Evolutionary conservation across 331 rosid genomes (phyloP).

Genomic region (Prunus yedoensis): DNA sequence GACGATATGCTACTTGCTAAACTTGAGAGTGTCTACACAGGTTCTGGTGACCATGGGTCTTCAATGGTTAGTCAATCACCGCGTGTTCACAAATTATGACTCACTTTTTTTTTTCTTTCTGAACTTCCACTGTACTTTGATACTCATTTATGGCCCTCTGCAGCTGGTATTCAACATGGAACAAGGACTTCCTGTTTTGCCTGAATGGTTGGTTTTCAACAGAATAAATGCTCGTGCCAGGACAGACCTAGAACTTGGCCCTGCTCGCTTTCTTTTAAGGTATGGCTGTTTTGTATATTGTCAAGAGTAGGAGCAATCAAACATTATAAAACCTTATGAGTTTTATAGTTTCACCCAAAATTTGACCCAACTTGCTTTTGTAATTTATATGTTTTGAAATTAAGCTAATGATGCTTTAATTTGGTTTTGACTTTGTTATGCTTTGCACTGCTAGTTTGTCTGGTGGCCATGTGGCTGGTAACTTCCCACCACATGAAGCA

Average conservation of each 20-base stretch:
- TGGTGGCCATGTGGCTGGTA: conserved; percentile 89
- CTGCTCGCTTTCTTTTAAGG: conserved; percentile 72
- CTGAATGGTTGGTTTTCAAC: conserved; percentile 88
- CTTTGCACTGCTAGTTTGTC: conserved; percentile 62
- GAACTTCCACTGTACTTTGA: conserved; percentile 16
- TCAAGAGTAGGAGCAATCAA: background rate
- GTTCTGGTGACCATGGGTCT: conserved; percentile 89
- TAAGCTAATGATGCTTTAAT: conserved; percentile 22
- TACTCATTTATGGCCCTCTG: conserved; percentile 39
- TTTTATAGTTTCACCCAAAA: background rate
- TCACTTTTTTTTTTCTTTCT: background rate
- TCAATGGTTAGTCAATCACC: conserved; percentile 70
- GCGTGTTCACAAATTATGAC: conserved; percentile 5
- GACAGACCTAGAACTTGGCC: conserved; percentile 72
- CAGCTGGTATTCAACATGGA: conserved; percentile 86
- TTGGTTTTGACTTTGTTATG: conserved; percentile 22
- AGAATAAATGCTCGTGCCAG: conserved; percentile 85
- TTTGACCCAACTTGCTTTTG: background rate
- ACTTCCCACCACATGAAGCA: conserved; percentile 95
- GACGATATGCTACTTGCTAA: conserved; percentile 85
- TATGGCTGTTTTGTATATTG: conserved; percentile 24
- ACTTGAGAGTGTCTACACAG: conserved; percentile 88
- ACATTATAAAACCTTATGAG: background rate
- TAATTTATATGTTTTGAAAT: conserved; percentile 5
- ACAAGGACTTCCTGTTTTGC: conserved; percentile 85